Evolutionary conservation across 805 yeast genomes (phyloP).

Genomic region (Hanseniaspora hatyaiensis): DNA sequence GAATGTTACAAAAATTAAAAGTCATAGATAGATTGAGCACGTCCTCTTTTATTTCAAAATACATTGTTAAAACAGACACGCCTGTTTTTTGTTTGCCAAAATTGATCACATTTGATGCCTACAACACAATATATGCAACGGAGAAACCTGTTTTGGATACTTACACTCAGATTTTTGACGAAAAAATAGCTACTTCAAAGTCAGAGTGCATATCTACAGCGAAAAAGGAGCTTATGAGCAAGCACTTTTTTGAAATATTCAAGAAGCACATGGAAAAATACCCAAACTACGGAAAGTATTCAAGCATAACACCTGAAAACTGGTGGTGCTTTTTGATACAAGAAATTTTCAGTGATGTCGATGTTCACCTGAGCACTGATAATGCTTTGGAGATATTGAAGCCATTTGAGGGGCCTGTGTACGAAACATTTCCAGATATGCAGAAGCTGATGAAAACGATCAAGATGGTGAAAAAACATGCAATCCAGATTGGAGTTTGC

Average conservation of each 20-base stretch:
- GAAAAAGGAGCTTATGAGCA: constrained; percentile 22
- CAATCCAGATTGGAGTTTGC: constrained; percentile 32
- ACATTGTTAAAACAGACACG: constrained; percentile 19
- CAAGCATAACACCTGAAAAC: constrained; percentile 27
- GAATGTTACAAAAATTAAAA: not conserved
- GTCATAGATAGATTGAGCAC: not conserved
- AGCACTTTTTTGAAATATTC: constrained; percentile 29
- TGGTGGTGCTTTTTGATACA: constrained; percentile 54
- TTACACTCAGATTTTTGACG: constrained; percentile 32
- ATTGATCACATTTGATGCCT: constrained; percentile 54
- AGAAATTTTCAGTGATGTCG: constrained; percentile 30
- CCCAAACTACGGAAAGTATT: constrained; percentile 54
- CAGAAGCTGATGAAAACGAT: constrained; percentile 33
- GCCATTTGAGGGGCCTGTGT: constrained; percentile 46
- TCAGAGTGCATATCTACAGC: no score
- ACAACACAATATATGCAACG: constrained; percentile 54
- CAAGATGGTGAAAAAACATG: constrained; percentile 21
- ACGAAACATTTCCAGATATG: constrained; percentile 44
- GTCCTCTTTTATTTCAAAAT: not conserved
- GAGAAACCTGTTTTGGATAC: constrained; percentile 41
- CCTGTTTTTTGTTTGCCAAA: constrained; percentile 27
- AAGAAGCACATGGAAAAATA: constrained; percentile 29
- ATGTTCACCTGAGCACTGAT: constrained; percentile 34
- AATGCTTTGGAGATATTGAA: constrained; percentile 28
- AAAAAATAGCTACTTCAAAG: constrained; percentile 28